Percentiles rank a stretch among this genome's conserved stretches.
Evolutionary conservation across 148 eudicot genomes (phyloP).

Genomic region (Camellia granthamiana): DNA sequence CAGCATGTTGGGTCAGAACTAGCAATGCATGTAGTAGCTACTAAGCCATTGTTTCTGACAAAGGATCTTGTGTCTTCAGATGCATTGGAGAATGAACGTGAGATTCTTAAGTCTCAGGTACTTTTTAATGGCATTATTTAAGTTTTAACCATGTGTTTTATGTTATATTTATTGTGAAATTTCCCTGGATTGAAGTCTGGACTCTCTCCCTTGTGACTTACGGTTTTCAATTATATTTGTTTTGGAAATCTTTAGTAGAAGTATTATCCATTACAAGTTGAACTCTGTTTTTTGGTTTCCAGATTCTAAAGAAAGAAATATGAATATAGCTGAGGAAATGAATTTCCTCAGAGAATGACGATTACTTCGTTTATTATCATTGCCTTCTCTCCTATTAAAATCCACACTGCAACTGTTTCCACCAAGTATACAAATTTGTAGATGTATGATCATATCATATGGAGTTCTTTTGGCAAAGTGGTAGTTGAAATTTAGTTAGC

Average conservation of each 20-base stretch:
- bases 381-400: not conserved
- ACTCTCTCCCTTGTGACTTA: not conserved
- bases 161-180: not conserved
- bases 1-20: conserved; percentile 79
- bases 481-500: not conserved
- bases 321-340: not conserved
- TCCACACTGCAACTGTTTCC: not conserved
- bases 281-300: conserved; percentile 4
- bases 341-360: not conserved
- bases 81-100: conserved; percentile 72
- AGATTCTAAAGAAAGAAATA: not conserved
- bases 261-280: not conserved
- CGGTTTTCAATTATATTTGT: not conserved
- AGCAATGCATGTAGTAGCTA: conserved; percentile 97
- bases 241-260: not conserved
- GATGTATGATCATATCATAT: not conserved
- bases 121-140: not conserved
- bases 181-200: not conserved
- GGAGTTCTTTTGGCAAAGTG: not conserved
- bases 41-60: conserved; percentile 76
- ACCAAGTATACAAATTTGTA: not conserved
- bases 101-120: conserved; percentile 94
- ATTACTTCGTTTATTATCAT: not conserved
- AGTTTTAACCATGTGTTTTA: not conserved
- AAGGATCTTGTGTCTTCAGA: conserved; percentile 83